Base-by-base conservation (phyloP, 2,329 filamentous ascomycete genomes). In the Paraconiothyrium brasiliense region DNA sequence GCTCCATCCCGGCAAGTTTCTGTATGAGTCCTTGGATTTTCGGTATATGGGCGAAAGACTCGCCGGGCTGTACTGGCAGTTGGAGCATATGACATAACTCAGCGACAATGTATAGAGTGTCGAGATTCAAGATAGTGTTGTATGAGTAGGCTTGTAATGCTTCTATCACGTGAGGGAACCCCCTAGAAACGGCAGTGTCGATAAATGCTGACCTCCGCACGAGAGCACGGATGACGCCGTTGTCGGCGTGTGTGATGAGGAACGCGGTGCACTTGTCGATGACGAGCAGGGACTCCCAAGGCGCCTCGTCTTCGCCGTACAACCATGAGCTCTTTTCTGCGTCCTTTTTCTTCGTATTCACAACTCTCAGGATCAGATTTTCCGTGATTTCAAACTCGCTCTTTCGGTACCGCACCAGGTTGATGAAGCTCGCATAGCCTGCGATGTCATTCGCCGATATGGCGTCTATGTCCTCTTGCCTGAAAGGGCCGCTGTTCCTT, bases 351-450 rank as follows among this genome's bases (percentile, higher is more conserved):
- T 8, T n/a, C 14, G n/a, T 16, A 3, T 8, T n/a, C 3, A 5
- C 39, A 7, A 16, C 34, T 6, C 22, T 39, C 10, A 48, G 9
- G 10, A 57, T 41, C 10, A 39, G 7, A 1, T 44, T 14, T n/a
- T 14, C 8, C 9, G 55, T 58, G n/a, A 58, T 50, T 20, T 2
- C 34, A 14, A 58, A 32, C 2, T 50, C 55, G 2, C 3, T 16
- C 24, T 14, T 43, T 13, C 55, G 34, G 22, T 58, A 50, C 3
- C 55, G 55, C 10, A 58, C 22, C 8, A 58, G 24, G 14, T 58
- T 58, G 14, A 58, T 20, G 20, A 58, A 35, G 34, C 34, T 41
- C 13, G 46, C 27, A 14, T 58, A 58, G 20, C 35, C 55, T 2
- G 1, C 10, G 20, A 39, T 34, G 9, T 34, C 14, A 3, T 43